Evolutionary conservation across 306 rosid genomes (phyloP), one percentile per base, ranked within the genome.

Genomic region (Vigna hirtella): DNA sequence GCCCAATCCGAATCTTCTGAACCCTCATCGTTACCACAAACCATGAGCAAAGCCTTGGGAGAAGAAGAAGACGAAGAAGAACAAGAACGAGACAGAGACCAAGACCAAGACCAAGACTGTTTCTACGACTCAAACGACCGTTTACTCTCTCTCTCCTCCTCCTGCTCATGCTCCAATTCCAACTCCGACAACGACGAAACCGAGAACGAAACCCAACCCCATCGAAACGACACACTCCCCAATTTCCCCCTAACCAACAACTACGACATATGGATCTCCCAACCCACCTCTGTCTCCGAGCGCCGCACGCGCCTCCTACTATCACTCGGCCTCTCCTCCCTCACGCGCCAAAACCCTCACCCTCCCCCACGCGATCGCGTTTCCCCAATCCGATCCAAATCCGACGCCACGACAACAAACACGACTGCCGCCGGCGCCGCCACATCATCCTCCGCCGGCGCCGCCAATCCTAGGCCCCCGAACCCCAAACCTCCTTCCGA

Each of bases 71-170:
- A 53, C 87, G 88, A 91, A 73, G 10, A 32, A 61, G 87, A 81
- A 63, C 87, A 86, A 70, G 89, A 83, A 64, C 86, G 86, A 66
- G 89, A 83, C 51, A 85, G 86, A 77, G 87, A 90, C 64, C 9
- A 59, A 13, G 90, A 82, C 58, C 86, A 87, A 77, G 90, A 89
- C 57, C 85, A 71, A 71, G 92, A 90, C 73, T 82, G 87, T 82
- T 95, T 93, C 85, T 91, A 89, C 93, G 99, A 95, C 81, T 89
- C 99, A 34, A 87, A 87, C 68, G 98, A 93, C 89, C 98, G 96
- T 62, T 72, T 93, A 57, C 93, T 80, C 83, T 95, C 97, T 5
- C 90, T 93, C 30, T 87, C 98, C 4, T 90, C 98, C 16, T 87
- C 96, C 1, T 89, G 97, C 74, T 95, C 98, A 0, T 92, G 98